Percentiles rank a stretch among this genome's conserved stretches.
Evolutionary conservation across 225 moss, liverwort and hornwort genomes (phyloP).

Genomic region (Asterella californica): DNA sequence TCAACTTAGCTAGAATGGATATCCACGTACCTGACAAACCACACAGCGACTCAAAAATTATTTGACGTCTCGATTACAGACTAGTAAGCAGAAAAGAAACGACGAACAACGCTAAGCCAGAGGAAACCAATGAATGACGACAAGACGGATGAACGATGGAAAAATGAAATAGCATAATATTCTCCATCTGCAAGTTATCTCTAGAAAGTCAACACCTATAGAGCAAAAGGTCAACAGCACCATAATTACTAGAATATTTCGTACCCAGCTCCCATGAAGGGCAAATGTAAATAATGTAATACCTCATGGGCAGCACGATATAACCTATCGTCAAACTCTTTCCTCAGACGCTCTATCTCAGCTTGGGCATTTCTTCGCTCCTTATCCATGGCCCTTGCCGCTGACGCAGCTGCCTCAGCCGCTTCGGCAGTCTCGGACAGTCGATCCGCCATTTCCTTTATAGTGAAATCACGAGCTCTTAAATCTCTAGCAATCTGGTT

Average conservation of each 20-base stretch:
- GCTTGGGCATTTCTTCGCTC: conserved; percentile 61
- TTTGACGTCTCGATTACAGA: no score
- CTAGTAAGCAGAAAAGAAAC: neutral
- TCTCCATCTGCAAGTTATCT: neutral
- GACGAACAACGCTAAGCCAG: neutral
- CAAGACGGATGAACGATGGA: neutral
- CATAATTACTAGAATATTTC: neutral
- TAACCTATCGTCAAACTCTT: conserved; percentile 51
- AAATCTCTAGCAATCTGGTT: conserved; percentile 89
- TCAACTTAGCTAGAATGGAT: neutral
- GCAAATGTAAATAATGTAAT: neutral
- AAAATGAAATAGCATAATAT: neutral
- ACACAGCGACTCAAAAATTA: neutral
- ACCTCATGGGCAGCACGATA: conserved; percentile 81
- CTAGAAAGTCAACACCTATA: neutral
- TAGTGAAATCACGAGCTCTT: conserved; percentile 90
- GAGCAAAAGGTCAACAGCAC: neutral
- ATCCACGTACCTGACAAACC: neutral
- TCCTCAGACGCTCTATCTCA: conserved; percentile 68
- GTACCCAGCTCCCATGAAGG: neutral
- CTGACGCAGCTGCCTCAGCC: conserved; percentile 89
- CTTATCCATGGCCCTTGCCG: conserved; percentile 68
- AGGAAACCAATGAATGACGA: neutral
- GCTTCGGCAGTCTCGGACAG: conserved; percentile 96
- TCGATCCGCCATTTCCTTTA: conserved; percentile 85